These are phyloP conservation scores for button mushroom (Agaricus bisporus) DNA, from an alignment of 768 basidiomycete genomes.

Conservation along the genomic window DNA sequence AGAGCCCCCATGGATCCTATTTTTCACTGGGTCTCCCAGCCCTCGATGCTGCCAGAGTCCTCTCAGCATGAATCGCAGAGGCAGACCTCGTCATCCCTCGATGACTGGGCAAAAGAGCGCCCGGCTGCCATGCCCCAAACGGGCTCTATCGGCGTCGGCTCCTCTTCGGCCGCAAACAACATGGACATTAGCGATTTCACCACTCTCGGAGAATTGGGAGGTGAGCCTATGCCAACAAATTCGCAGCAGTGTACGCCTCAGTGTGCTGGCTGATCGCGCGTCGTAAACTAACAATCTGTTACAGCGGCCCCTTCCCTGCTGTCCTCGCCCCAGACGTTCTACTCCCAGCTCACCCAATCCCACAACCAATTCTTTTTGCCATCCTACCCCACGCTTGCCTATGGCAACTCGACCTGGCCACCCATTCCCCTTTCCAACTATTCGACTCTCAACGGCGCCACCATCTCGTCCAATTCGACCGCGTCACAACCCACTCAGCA, in stretches of 20 bases:
- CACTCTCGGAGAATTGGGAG: conserved; percentile 32
- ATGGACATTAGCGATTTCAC: conserved; percentile 39
- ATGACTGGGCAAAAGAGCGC: conserved; percentile 44
- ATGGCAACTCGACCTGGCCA: conserved; percentile 34
- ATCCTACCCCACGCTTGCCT: conserved; percentile 49
- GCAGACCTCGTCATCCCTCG: conserved; percentile 21
- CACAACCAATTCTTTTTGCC: conserved; percentile 34
- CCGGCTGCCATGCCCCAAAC: conserved; percentile 19
- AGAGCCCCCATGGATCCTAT: conserved; percentile 35
- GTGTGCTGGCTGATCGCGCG: conserved; percentile 1
- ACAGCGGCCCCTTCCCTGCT: conserved; percentile 33
- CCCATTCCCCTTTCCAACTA: conserved; percentile 64
- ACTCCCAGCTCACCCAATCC: conserved; percentile 20
- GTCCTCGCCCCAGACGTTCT: conserved; percentile 34
- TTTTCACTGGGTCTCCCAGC: conserved; percentile 40
- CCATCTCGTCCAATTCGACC: conserved; percentile 35
- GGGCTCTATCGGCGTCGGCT: conserved; percentile 15
- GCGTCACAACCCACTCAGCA: conserved; percentile 20
- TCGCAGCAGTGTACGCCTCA: neutral
- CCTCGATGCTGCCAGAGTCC: conserved; percentile 28
- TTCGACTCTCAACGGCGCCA: conserved; percentile 77
- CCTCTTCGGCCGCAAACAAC: conserved; percentile 19
- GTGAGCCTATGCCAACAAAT: conserved; percentile 22
- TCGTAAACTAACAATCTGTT: conserved; percentile 2
- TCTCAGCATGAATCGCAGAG: conserved; percentile 24